Base-by-base conservation (phyloP, 805 yeast genomes). In the Candida nemodendra region DNA sequence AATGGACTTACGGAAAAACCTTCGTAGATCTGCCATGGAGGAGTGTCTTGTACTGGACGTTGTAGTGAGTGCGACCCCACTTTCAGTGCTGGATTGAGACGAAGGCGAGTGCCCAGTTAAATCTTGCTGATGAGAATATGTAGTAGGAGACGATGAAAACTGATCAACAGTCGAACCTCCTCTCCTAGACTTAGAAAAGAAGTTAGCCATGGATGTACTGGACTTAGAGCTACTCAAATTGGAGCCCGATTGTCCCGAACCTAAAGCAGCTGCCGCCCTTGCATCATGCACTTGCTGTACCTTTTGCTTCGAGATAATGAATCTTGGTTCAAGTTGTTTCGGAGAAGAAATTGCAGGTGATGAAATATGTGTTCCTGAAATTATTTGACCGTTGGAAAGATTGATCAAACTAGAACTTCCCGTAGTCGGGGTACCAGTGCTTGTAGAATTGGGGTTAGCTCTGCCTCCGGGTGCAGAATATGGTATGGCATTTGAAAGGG, bases 231-330 rank as follows among this genome's bases (percentile, higher is more conserved):
- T 48, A 36, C 45, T 53, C 18, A 48, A 28, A 18, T 35, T 28
- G 7, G 16, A 25, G 18, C 8, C 14, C 6, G 23, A 22, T 4
- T 34, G 18, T 9, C 45, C 22, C 13, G 39, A 43, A 2, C 37
- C 39, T 22, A 30, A 32, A 5, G 35, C 44, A n/a, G 53, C 56
- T 1, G 53, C 62, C 18, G 47, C 69, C 50, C 60, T 50, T 13
- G 72, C 73, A 21, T 73, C 76, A 48, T 72, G 78, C 14, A 69
- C 74, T 47, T 66, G 79, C 30, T 72, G 80, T 17, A 81, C 78
- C 37, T 84, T 76, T 44, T 83, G 93, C 52, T 86, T 79, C 9
- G 95, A 84, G 27, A 89, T 83, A 34, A 89, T 79, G 56, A 89
- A 88, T 29, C 96, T 71, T 12, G 95, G 84, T 56, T 88, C 96